Conservation (phyloP, 1,284 basidiomycete genomes). For the Trichosporon sp. region DNA sequence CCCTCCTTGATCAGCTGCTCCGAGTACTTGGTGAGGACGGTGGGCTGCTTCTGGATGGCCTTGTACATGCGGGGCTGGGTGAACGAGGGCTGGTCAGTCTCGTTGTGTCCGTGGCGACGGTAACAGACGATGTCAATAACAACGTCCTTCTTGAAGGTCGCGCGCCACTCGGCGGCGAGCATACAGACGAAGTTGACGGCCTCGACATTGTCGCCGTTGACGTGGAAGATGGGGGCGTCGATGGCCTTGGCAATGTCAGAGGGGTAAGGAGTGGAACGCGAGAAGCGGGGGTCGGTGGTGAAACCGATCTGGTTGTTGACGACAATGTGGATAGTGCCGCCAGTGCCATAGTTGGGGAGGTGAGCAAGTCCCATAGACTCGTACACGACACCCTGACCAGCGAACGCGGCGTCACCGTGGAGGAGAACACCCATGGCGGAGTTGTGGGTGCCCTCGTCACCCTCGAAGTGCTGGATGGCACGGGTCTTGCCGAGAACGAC, state of each 20-base stretch:
- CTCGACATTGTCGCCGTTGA: conserved; percentile 98
- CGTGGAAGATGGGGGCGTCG: conserved; percentile 98
- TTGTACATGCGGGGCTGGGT: conserved; percentile 99
- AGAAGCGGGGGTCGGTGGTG: conserved; percentile 96
- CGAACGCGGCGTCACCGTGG: conserved; percentile 98
- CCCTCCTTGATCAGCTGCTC: conserved; percentile 85
- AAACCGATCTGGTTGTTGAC: conserved; percentile 99
- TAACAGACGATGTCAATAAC: conserved; percentile 99
- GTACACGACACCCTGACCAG: conserved; percentile 97
- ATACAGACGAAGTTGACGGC: conserved; percentile 98
- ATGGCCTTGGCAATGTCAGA: conserved; percentile 99
- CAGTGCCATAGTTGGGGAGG: conserved; percentile 90
- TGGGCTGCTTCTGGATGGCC: conserved; percentile 90
- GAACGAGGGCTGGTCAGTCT: conserved; percentile 98
- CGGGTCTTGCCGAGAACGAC: conserved; percentile 97
- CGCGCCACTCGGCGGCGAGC: conserved; percentile 95
- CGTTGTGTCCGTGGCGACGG: conserved; percentile 97
- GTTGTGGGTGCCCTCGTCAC: conserved; percentile 68
- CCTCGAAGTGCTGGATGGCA: conserved; percentile 91
- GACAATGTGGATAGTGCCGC: conserved; percentile 96
- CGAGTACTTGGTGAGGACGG: conserved; percentile 85
- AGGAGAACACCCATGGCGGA: conserved; percentile 91
- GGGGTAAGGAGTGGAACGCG: conserved; percentile 97
- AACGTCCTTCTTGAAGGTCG: conserved; percentile 98
- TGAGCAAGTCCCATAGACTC: conserved; percentile 99